Conservation (phyloP, 2,329 filamentous ascomycete genomes). For the Calycina marina region DNA sequence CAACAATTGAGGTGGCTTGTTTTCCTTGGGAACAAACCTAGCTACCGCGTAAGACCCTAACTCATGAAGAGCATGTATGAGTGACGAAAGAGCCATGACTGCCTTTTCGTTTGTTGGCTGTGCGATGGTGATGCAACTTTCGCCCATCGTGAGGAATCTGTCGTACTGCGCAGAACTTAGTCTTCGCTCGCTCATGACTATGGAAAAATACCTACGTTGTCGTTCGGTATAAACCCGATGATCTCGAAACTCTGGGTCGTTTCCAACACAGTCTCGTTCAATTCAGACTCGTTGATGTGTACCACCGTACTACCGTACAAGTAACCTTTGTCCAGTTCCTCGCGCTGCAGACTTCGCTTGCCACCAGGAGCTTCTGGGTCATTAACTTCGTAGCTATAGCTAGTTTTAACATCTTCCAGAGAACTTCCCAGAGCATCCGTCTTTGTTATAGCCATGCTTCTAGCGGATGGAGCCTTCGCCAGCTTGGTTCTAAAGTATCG, state of each 20-base stretch:
- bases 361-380: slow-evolving; percentile 62
- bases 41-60: slow-evolving; percentile 76
- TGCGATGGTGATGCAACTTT: slow-evolving; percentile 62
- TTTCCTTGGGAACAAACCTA: slow-evolving; percentile 71
- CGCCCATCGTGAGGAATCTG: slow-evolving; percentile 73
- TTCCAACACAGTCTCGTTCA: slow-evolving; percentile 77
- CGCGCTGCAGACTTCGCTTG: slow-evolving; percentile 67
- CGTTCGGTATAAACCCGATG: slow-evolving; percentile 67
- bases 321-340: slow-evolving; percentile 83
- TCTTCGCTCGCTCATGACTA: background rate
- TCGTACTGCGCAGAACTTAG: slow-evolving; percentile 45
- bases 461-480: slow-evolving; percentile 61
- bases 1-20: slow-evolving; percentile 61
- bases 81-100: slow-evolving; percentile 69
- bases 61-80: slow-evolving; percentile 78
- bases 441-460: slow-evolving; percentile 47
- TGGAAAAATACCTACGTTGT: slow-evolving; percentile 37
- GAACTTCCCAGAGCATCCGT: slow-evolving; percentile 25
- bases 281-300: slow-evolving; percentile 72
- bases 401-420: slow-evolving; percentile 58
- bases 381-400: slow-evolving; percentile 68
- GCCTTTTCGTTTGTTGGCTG: slow-evolving; percentile 70
- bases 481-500: slow-evolving; percentile 78
- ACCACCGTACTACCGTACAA: slow-evolving; percentile 88
- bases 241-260: slow-evolving; percentile 64